Evolutionary conservation across 352 stramenopile genomes (phyloP).

Genomic region (Globisporangium solare): DNA sequence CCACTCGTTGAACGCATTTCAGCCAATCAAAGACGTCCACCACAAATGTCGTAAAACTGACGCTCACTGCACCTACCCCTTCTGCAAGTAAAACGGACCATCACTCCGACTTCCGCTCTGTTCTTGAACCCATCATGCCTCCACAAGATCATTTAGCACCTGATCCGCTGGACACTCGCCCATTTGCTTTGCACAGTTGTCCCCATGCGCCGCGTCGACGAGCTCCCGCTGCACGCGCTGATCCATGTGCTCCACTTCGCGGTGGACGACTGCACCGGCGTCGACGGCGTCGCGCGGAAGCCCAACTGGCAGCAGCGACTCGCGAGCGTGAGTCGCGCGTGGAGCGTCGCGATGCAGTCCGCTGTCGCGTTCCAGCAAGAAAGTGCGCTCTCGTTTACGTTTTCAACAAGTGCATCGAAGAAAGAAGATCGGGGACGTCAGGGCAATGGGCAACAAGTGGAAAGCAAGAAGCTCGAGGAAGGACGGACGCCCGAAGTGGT

Average conservation of each 20-base stretch:
- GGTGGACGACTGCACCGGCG: conserved; percentile 1
- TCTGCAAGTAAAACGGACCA: not conserved
- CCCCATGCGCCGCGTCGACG: conserved; percentile 1
- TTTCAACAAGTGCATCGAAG: not conserved
- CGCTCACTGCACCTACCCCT: conserved; percentile 1
- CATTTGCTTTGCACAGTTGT: no score
- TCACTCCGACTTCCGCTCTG: not conserved
- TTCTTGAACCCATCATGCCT: not conserved
- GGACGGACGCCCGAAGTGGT: not conserved
- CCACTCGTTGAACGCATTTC: not conserved
- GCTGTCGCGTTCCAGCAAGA: conserved; percentile 1
- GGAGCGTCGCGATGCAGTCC: conserved; percentile 5
- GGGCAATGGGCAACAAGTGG: not conserved
- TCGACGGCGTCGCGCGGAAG: not conserved
- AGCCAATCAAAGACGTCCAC: not conserved
- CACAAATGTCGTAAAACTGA: not conserved
- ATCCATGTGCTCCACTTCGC: conserved; percentile 8
- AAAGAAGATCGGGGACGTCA: not conserved
- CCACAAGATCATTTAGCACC: not conserved
- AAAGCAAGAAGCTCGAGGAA: not conserved
- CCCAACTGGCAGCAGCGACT: conserved; percentile 8
- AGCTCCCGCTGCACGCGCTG: conserved; percentile 11
- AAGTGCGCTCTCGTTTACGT: conserved; percentile 3
- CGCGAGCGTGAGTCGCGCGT: conserved; percentile 7
- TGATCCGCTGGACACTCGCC: no score